Conservation (phyloP, 768 basidiomycete genomes). For the Leucosporidium yakuticum region DNA sequence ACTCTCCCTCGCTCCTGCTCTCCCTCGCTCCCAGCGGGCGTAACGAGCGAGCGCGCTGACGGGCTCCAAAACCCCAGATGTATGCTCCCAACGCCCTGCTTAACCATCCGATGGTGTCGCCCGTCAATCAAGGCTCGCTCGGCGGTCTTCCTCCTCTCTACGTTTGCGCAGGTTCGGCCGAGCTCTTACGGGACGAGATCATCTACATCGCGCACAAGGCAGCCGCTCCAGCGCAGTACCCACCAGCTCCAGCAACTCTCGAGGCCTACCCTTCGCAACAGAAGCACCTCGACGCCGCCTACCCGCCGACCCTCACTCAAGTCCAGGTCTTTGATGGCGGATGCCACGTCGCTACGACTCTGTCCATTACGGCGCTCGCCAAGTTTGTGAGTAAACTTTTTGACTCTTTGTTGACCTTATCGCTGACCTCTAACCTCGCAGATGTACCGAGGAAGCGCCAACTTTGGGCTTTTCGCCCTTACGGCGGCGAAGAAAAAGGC, state of each 20-base stretch:
- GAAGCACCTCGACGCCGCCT: slow-evolving; percentile 23
- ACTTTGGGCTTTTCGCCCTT: slow-evolving; percentile 22
- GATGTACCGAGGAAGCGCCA: slow-evolving; percentile 11
- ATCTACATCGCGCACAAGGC: slow-evolving; percentile 87
- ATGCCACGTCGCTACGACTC: slow-evolving; percentile 34
- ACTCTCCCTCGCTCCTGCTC: background rate
- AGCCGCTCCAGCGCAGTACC: slow-evolving; percentile 69
- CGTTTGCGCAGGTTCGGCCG: slow-evolving; percentile 49
- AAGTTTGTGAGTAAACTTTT: slow-evolving; percentile 40
- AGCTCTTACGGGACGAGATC: slow-evolving; percentile 85
- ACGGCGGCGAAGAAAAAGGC: slow-evolving; percentile 11
- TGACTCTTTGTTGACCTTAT: too few species aligned
- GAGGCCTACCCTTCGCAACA: slow-evolving; percentile 45
- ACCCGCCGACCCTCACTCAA: slow-evolving; percentile 37
- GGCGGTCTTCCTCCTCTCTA: slow-evolving; percentile 85
- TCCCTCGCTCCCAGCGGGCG: too few species aligned
- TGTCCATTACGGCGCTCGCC: slow-evolving; percentile 41
- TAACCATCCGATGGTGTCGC: slow-evolving; percentile 66
- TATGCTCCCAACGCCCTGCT: slow-evolving; percentile 76
- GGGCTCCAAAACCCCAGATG: slow-evolving; percentile 57
- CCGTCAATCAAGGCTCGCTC: slow-evolving; percentile 67
- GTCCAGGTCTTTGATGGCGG: slow-evolving; percentile 33
- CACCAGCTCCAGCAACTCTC: slow-evolving; percentile 54
- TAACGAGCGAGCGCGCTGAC: background rate
- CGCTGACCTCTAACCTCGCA: too few species aligned